Evolutionary conservation across 768 basidiomycete species (phyloP).

Genomic region (Pulveroboletus frians): DNA sequence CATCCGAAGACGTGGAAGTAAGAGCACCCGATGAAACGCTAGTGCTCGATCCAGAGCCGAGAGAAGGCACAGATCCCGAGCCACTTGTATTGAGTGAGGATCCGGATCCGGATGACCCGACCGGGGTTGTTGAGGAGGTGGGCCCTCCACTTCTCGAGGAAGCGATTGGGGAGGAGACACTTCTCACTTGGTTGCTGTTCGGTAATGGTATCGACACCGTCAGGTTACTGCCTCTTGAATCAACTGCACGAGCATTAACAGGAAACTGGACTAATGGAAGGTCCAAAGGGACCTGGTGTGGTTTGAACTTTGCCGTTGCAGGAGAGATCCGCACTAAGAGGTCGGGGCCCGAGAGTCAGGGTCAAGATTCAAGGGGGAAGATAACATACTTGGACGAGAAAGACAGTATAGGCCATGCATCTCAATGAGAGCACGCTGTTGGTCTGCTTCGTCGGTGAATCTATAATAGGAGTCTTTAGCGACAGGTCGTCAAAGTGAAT

Average conservation of each 20-base stretch:
- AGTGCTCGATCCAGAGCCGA: slow-evolving; percentile 43
- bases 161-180: slow-evolving; percentile 68
- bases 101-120: slow-evolving; percentile 41
- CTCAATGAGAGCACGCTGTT: slow-evolving; percentile 83
- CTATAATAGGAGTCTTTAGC: slow-evolving; percentile 33
- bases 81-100: slow-evolving; percentile 43
- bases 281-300: slow-evolving; percentile 43
- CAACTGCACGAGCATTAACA: slow-evolving; percentile 16
- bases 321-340: slow-evolving; percentile 81
- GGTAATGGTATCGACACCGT: slow-evolving; percentile 49
- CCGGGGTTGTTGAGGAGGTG: slow-evolving; percentile 25
- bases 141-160: slow-evolving; percentile 20
- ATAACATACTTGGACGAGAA: slow-evolving; percentile 73
- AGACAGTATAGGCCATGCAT: slow-evolving; percentile 91
- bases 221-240: slow-evolving; percentile 36
- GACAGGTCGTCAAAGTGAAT: slow-evolving; percentile 1
- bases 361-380: not conserved
- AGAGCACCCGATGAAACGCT: slow-evolving; percentile 49
- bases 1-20: slow-evolving; percentile 47
- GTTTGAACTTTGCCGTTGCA: slow-evolving; percentile 83
- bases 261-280: slow-evolving; percentile 46
- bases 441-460: slow-evolving; percentile 85
- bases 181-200: slow-evolving; percentile 45
- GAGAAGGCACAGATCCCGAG: slow-evolving; percentile 47
- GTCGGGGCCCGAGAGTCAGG: slow-evolving; percentile 27